These are phyloP conservation scores for Saposhnikovia divaricata DNA, from an alignment of 129 eudicot genomes.

Conservation along the genomic window DNA sequence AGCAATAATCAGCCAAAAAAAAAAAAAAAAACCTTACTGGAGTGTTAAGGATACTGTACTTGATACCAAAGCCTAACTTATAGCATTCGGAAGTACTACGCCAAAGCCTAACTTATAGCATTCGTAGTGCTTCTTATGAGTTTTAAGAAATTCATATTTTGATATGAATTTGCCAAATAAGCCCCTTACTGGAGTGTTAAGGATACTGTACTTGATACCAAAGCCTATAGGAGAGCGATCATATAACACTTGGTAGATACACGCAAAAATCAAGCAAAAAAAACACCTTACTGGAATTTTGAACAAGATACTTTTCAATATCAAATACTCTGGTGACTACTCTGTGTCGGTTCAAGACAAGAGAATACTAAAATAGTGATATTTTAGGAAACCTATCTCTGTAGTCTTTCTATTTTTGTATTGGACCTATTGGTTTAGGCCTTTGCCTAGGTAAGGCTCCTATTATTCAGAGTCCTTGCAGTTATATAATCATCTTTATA, in stretches of 20 bases:
- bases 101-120: no score
- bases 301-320: not conserved
- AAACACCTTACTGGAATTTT: not conserved
- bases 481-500: not conserved
- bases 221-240: not conserved
- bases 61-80: not conserved
- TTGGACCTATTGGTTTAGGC: no score
- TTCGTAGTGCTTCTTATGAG: no score
- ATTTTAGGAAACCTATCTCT: not conserved
- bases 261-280: not conserved
- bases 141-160: no score
- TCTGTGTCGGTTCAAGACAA: not conserved
- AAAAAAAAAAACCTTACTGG: not conserved
- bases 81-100: no score
- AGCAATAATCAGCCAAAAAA: not conserved
- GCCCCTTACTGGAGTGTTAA: not conserved
- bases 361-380: not conserved
- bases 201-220: not conserved
- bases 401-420: not conserved
- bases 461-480: not conserved
- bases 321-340: not conserved
- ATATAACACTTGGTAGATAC: not conserved
- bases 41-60: not conserved
- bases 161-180: no score
- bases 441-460: not conserved